A percentile compares a stretch with the other conserved stretches of the same genome.
Conservation (phyloP, 371 early-diverging fungal species). For the Mortierella sp. region DNA sequence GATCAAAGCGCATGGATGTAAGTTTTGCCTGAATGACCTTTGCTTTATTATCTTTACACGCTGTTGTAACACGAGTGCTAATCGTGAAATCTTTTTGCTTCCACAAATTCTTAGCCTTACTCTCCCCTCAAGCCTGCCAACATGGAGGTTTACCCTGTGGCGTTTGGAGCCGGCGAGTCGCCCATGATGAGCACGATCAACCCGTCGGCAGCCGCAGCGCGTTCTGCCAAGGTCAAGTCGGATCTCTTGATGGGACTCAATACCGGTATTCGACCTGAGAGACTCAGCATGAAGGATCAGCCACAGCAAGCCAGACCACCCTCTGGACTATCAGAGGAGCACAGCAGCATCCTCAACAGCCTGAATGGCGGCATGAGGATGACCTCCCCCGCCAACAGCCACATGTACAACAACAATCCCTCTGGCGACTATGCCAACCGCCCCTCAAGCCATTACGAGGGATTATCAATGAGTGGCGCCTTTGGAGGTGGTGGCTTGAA, state of each 20-base stretch:
- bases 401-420: background rate
- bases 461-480: slow-evolving; percentile 11
- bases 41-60: background rate
- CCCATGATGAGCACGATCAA: slow-evolving; percentile 48
- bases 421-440: slow-evolving; percentile 19
- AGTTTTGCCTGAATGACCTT: background rate
- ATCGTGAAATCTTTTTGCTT: background rate
- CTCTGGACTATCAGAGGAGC: slow-evolving; percentile 25
- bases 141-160: slow-evolving; percentile 35
- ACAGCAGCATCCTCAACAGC: slow-evolving; percentile 23
- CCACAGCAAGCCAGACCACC: slow-evolving; percentile 13
- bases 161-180: slow-evolving; percentile 47
- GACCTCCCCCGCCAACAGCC: slow-evolving; percentile 6
- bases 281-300: slow-evolving; percentile 33
- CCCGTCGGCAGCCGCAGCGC: slow-evolving; percentile 32
- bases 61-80: background rate
- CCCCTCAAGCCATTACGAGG: slow-evolving; percentile 30
- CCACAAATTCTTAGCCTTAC: slow-evolving; percentile 15
- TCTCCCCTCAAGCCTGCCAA: slow-evolving; percentile 31
- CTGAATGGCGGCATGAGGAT: slow-evolving; percentile 28
- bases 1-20: slow-evolving; percentile 46
- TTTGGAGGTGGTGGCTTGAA: slow-evolving; percentile 21
- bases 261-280: slow-evolving; percentile 41
- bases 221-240: slow-evolving; percentile 53
- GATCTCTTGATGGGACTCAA: slow-evolving; percentile 52